These are phyloP conservation scores for Xylaria castorea DNA, from an alignment of 495 filamentous ascomycete species.

Conservation along the genomic window DNA sequence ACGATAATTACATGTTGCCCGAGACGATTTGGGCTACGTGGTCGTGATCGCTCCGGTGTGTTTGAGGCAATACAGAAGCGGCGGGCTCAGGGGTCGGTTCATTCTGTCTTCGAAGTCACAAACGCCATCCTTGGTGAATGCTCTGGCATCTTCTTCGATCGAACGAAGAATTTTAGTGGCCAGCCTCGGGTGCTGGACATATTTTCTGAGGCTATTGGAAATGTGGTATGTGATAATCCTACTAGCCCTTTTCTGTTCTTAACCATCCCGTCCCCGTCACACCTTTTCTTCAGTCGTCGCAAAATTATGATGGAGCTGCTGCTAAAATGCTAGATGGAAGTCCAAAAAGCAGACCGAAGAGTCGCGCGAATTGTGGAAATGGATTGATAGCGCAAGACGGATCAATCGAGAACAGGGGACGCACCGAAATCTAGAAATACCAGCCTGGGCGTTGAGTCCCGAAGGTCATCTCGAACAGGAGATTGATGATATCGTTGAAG, in stretches of 20 bases:
- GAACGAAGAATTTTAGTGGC: slow-evolving; percentile 48
- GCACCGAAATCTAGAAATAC: background rate
- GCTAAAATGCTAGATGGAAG: background rate
- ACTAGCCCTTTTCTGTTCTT: background rate
- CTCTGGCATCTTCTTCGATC: slow-evolving; percentile 65
- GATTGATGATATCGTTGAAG: slow-evolving; percentile 67
- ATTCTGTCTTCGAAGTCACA: slow-evolving; percentile 67
- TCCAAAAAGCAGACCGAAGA: background rate
- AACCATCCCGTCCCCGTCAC: background rate
- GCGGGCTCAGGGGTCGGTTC: slow-evolving; percentile 61
- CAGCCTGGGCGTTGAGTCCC: background rate
- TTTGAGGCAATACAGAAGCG: slow-evolving; percentile 59
- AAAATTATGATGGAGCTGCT: background rate
- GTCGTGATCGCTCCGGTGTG: slow-evolving; percentile 68
- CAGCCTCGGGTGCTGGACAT: slow-evolving; percentile 10
- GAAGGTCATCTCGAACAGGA: slow-evolving; percentile 44
- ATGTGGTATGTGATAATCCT: slow-evolving; percentile 2
- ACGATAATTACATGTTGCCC: slow-evolving; percentile 70
- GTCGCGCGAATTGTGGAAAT: background rate
- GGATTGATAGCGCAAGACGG: background rate
- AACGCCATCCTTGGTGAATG: slow-evolving; percentile 68
- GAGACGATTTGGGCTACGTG: slow-evolving; percentile 66
- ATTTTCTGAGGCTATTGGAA: slow-evolving; percentile 14
- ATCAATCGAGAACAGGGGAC: background rate
- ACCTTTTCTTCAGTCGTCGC: background rate